Base-by-base conservation (phyloP, 164 flowering plant species). In the Dillenia suffruticosa region DNA sequence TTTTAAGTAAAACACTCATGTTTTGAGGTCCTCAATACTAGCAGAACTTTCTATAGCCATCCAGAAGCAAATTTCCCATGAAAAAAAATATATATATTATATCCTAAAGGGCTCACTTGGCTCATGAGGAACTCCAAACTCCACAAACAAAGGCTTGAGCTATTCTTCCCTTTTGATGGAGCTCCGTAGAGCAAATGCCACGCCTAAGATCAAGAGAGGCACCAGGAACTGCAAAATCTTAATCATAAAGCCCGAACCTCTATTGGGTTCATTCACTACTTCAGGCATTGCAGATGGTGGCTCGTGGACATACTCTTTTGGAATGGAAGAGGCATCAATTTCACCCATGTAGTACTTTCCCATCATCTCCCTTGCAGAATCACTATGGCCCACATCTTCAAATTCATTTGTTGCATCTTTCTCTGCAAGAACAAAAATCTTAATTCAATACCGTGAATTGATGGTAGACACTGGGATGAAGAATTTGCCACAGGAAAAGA, bases 301-400 rank as follows among this genome's bases (percentile, higher is more conserved):
- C 40, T 67, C 51, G 46, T 72, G 79, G 6, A 66, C 32, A 26
- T 81, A 84, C 53, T 83, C 84, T 17, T 8, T 19, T 5, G 89
- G 95, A 50, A 93, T 75, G 0, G 89, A 82, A 19, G 90, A 63
- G 17, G 71, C 24, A 74, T 93, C 98, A 54, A 93, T 77, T 55
- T 83, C 80, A 1, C 98, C 98, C 50, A 93, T 81, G 68, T 58
- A 84, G 66, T 87, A 93, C 49, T 84, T 68, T 8, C 79, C 79
- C 94, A 93, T 75, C 89, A 81, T 72, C 0, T 93, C 92, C 63
- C 88, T 77, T 0, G 98, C 97, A 47, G 79, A 56, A 58, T 87
- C 86, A 54, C 96, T 89, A 79, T 93, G 98, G 0, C 98, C 98
- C 46, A 87, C 89, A 79, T 88, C 97, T 72, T 88, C 97, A 68